These are phyloP conservation scores for Mortierella alpina DNA, from an alignment of 192 early-diverging fungal genomes.

Conservation along the genomic window DNA sequence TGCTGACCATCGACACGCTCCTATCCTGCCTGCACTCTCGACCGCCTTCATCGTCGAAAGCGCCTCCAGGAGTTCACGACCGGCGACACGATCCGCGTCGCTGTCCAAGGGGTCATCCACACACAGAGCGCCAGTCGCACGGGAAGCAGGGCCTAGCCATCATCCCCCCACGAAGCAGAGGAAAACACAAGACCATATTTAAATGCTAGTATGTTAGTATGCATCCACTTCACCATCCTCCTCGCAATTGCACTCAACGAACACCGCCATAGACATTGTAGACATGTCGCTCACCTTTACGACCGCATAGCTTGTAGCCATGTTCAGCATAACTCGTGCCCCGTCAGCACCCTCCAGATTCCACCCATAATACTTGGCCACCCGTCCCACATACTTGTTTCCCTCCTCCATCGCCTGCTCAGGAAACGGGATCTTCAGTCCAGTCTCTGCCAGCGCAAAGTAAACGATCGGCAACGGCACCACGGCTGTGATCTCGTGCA, in stretches of 20 bases:
- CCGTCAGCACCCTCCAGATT: slow-evolving; percentile 55
- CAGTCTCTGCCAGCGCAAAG: slow-evolving; percentile 65
- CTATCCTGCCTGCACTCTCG: neutral
- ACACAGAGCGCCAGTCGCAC: slow-evolving; percentile 68
- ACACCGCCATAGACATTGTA: too few species aligned
- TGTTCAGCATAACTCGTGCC: slow-evolving; percentile 69
- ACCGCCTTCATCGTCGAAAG: slow-evolving; percentile 32
- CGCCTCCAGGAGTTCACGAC: slow-evolving; percentile 35
- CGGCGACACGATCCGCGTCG: slow-evolving; percentile 62
- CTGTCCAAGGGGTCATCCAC: slow-evolving; percentile 68
- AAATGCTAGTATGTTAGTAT: too few species aligned
- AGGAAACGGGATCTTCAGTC: slow-evolving; percentile 74
- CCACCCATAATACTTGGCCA: slow-evolving; percentile 70
- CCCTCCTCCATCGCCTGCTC: slow-evolving; percentile 72
- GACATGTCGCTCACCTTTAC: slow-evolving; percentile 70
- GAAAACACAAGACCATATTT: slow-evolving; percentile 4
- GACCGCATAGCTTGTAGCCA: slow-evolving; percentile 83
- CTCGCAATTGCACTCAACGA: neutral
- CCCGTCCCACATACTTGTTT: slow-evolving; percentile 64
- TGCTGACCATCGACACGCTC: neutral
- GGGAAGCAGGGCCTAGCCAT: slow-evolving; percentile 68
- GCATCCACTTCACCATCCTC: neutral
- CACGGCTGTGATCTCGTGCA: slow-evolving; percentile 92
- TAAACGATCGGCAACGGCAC: slow-evolving; percentile 82
- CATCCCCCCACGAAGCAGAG: too few species aligned